Evolutionary conservation across 1,284 basidiomycete species (phyloP), one percentile per base, ranked within the genome.

Genomic region (Cryptococcus jaspeensis): DNA sequence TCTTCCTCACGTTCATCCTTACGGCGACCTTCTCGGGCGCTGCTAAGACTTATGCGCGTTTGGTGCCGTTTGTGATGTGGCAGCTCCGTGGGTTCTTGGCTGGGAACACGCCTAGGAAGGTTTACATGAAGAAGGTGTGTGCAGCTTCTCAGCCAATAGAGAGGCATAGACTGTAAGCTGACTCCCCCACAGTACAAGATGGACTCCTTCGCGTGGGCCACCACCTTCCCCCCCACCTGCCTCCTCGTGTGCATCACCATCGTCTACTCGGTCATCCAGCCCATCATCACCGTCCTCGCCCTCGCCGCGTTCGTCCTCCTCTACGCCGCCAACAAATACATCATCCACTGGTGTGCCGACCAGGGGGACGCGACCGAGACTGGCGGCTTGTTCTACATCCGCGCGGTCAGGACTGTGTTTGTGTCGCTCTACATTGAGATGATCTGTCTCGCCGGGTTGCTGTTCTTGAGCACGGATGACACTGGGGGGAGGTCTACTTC

Each of bases 21-120:
- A 73, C 75, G 12, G 67, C 72, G 5, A 73, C 78, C n/a, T 82
- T 94, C 42, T 77, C 90, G 5, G 87, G 84, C 9, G 85, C 87
- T 0, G 90, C 90, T 1, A 84, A 87, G 52, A 84, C 87, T 11
- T 90, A 96, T 77, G 80, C 95, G 42, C 89, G 89, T 70, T 81
- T 89, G 48, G 87, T 88, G 1, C 81, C 86, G 1, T 81, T 93
- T 46, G 76, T 87, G 25, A 74, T 97, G 56, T 93, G 91, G 80
- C 90, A 92, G 71, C 85, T 95, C 67, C 92, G 90, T 76, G 79
- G 91, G 22, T 82, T 87, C 75, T 77, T 98, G 44, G 83, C 93
- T 7, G 92, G 90, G 18, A 89, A 88, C 59, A 97, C 94, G 0
- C 93, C 95, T n/a, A 85, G 95, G 58, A 77, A 76, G 62, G 67